These are phyloP conservation scores for Pinus tabuliformis DNA, from an alignment of 75 land plant species.

Conservation along the genomic window DNA sequence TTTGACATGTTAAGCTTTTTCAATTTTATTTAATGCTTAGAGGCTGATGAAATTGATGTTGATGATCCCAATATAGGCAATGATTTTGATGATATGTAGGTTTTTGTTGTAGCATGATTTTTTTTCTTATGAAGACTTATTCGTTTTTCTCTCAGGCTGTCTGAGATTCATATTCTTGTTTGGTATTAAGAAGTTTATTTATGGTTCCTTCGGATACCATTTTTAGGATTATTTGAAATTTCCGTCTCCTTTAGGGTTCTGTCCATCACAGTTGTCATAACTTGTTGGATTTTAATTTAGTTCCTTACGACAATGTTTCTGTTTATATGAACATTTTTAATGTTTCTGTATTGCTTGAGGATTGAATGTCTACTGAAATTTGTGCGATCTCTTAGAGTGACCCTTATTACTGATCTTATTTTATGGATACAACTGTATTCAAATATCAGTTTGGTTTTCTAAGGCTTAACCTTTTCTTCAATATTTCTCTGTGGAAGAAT, in stretches of 20 bases:
- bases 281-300: neutral
- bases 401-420: neutral
- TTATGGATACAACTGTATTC: neutral
- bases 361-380: neutral
- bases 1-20: too few species aligned
- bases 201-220: neutral
- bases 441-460: neutral
- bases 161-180: neutral
- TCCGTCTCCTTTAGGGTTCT: neutral
- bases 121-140: neutral
- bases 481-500: neutral
- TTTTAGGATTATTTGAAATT: neutral
- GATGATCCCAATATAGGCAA: too few species aligned
- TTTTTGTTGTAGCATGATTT: too few species aligned
- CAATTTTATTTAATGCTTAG: too few species aligned
- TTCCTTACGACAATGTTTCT: neutral
- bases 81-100: too few species aligned
- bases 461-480: neutral
- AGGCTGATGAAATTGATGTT: too few species aligned
- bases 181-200: neutral
- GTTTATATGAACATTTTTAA: neutral
- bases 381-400: neutral
- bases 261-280: neutral
- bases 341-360: neutral
- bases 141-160: neutral